These are phyloP conservation scores for Podospora fimiseda DNA, from an alignment of 495 filamentous ascomycete genomes.

Conservation along the genomic window DNA sequence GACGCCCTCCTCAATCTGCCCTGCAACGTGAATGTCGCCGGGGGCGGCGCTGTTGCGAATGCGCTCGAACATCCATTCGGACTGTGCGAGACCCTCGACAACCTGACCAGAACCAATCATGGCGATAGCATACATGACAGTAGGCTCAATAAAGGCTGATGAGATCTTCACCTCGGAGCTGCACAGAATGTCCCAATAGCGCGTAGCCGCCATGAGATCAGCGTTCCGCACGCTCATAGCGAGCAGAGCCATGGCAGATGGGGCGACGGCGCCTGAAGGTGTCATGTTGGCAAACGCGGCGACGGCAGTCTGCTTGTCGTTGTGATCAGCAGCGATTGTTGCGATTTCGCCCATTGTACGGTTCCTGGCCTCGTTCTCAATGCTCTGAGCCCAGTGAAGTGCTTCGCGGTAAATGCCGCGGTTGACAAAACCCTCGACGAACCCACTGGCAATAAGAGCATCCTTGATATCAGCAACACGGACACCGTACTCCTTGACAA, in stretches of 20 bases:
- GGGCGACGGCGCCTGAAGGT: conserved; percentile 45
- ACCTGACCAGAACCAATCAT: conserved; percentile 74
- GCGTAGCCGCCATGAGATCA: conserved; percentile 65
- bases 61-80: conserved; percentile 74
- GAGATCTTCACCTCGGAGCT: conserved; percentile 50
- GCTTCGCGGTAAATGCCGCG: conserved; percentile 60
- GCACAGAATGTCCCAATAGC: conserved; percentile 69
- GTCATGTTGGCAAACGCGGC: conserved; percentile 58
- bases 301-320: conserved; percentile 61
- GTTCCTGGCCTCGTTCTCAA: conserved; percentile 30
- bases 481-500: conserved; percentile 57
- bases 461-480: conserved; percentile 53
- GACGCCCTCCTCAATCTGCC: conserved; percentile 81
- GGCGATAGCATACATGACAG: conserved; percentile 78
- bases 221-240: conserved; percentile 77
- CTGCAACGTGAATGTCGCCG: conserved; percentile 48
- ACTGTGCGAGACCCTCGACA: conserved; percentile 65
- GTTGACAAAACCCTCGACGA: conserved; percentile 65
- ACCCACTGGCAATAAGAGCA: conserved; percentile 61
- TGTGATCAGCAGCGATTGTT: conserved; percentile 67
- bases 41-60: conserved; percentile 54
- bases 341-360: conserved; percentile 41
- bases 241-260: conserved; percentile 73
- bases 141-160: conserved; percentile 71
- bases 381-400: conserved; percentile 54